A percentile compares a stretch with the other conserved stretches of the same genome.
Conservation (phyloP, 805 yeast genomes). For the Candida germanica region DNA sequence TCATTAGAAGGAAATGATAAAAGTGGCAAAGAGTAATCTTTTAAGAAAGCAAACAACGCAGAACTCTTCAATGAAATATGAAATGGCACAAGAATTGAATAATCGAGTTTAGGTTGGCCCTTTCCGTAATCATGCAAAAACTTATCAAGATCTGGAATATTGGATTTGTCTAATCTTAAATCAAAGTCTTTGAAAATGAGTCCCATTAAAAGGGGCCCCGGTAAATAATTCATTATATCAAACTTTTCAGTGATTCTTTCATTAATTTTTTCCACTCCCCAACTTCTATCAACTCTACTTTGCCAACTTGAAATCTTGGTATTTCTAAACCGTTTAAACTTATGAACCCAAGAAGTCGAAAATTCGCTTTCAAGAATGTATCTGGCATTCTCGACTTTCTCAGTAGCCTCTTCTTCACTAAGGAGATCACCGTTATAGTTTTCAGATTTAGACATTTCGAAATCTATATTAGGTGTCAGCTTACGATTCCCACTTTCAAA, state of each 20-base stretch:
- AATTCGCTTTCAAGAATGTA: conserved; percentile 23
- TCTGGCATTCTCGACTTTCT: conserved; percentile 24
- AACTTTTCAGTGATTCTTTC: conserved; percentile 30
- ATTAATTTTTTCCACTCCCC: conserved; percentile 35
- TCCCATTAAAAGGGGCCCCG: conserved; percentile 33
- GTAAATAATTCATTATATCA: conserved; percentile 31
- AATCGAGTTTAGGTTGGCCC: conserved; percentile 52
- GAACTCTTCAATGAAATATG: conserved; percentile 44
- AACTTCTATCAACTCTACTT: conserved; percentile 21
- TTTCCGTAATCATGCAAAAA: conserved; percentile 37
- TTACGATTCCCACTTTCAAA: no score
- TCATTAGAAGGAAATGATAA: conserved; percentile 44
- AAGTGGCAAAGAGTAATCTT: conserved; percentile 59
- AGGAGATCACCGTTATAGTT: background rate
- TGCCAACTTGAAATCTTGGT: conserved; percentile 25
- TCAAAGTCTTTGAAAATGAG: conserved; percentile 29
- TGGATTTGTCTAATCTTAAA: conserved; percentile 24
- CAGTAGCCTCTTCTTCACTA: conserved; percentile 25
- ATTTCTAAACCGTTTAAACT: conserved; percentile 24
- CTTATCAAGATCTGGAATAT: conserved; percentile 32
- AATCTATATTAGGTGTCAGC: conserved; percentile 1
- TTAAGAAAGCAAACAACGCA: conserved; percentile 41
- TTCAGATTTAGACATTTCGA: conserved; percentile 3
- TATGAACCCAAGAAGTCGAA: conserved; percentile 34
- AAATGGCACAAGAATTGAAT: conserved; percentile 55